phyloP scores from a whole-genome alignment of 805 yeast genomes.

The Pichia insulana region DNA sequence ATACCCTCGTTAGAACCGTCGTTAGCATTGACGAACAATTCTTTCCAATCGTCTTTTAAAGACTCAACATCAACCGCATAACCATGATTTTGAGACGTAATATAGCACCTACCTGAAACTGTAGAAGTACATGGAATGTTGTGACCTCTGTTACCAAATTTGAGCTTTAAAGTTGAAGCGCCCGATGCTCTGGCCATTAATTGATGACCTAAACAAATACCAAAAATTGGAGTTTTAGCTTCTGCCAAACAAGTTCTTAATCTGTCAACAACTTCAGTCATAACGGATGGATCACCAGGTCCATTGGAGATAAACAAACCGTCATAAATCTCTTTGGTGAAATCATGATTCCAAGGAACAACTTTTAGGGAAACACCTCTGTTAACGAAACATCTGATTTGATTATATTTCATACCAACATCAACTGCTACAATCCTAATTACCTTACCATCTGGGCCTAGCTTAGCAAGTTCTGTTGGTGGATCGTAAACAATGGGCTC shows the following conservation, averaged over 20 bases:
- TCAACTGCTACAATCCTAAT: slow-evolving; percentile 85
- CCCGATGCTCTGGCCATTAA: slow-evolving; percentile 92
- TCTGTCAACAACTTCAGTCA: slow-evolving; percentile 57
- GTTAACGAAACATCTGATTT: slow-evolving; percentile 90
- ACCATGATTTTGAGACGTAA: slow-evolving; percentile 98
- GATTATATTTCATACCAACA: slow-evolving; percentile 97
- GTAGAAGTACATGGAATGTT: slow-evolving; percentile 87
- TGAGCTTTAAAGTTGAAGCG: slow-evolving; percentile 83
- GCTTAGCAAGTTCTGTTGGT: slow-evolving; percentile 38
- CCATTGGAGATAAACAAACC: slow-evolving; percentile 97
- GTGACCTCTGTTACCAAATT: slow-evolving; percentile 99
- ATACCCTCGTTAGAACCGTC: slow-evolving; percentile 99
- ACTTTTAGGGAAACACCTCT: slow-evolving; percentile 95
- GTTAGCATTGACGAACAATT: slow-evolving; percentile 88
- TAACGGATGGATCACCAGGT: slow-evolving; percentile 97
- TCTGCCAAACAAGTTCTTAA: slow-evolving; percentile 49
- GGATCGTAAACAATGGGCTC: slow-evolving; percentile 75
- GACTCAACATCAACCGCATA: slow-evolving; percentile 86
- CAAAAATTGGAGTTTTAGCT: slow-evolving; percentile 83
- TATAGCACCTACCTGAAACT: slow-evolving; percentile 89
- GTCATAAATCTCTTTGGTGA: slow-evolving; percentile 72
- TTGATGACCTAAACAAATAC: slow-evolving; percentile 98
- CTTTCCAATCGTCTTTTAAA: slow-evolving; percentile 77
- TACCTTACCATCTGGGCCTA: slow-evolving; percentile 65
- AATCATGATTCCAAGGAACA: slow-evolving; percentile 93